Conservation (phyloP, 345 rosid species). For the Eucalyptus tenuipes region DNA sequence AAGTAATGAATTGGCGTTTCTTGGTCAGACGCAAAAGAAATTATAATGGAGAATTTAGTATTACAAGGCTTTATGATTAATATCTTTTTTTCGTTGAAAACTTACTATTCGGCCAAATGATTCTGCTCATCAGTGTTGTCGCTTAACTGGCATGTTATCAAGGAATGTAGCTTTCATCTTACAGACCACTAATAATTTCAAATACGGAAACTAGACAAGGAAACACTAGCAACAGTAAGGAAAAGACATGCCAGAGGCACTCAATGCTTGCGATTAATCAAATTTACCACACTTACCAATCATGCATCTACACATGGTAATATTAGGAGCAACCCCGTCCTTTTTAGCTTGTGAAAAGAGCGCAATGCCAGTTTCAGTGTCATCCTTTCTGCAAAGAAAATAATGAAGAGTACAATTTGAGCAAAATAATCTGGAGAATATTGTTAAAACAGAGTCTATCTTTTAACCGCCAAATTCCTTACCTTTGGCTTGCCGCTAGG, state of each 20-base stretch:
- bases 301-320: slow-evolving; percentile 62
- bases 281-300: slow-evolving; percentile 55
- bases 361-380: slow-evolving; percentile 50
- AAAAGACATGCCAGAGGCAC: not conserved
- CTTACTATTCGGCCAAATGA: not conserved
- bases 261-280: not conserved
- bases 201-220: not conserved
- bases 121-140: not conserved
- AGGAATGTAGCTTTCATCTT: not conserved
- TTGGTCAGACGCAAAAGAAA: too few relatives aligned
- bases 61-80: too few relatives aligned
- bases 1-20: too few relatives aligned
- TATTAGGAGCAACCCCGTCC: slow-evolving; percentile 50
- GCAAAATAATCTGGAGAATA: not conserved
- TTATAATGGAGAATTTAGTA: too few relatives aligned
- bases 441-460: not conserved
- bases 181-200: not conserved
- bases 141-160: not conserved
- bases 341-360: slow-evolving; percentile 64
- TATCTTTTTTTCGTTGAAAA: too few relatives aligned
- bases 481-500: slow-evolving; percentile 78
- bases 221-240: not conserved
- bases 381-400: slow-evolving; percentile 50
- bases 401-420: not conserved
- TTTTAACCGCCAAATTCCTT: not conserved